These are phyloP conservation scores for Candida ortonii DNA, from an alignment of 805 yeast genomes.

Conservation along the genomic window DNA sequence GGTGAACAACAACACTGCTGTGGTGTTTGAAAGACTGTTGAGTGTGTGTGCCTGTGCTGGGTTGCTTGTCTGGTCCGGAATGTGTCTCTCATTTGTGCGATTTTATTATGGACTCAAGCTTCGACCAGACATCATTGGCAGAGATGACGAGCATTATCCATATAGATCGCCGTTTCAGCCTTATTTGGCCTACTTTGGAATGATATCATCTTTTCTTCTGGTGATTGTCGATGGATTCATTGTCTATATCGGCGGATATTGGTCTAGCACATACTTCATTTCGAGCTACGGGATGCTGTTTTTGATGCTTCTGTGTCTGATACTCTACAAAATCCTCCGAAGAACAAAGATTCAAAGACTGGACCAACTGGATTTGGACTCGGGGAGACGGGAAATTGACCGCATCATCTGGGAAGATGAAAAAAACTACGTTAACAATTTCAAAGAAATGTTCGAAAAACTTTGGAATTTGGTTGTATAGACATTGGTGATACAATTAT, in stretches of 20 bases:
- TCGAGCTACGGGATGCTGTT: conserved; percentile 54
- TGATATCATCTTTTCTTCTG: conserved; percentile 40
- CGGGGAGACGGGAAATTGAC: conserved; percentile 83
- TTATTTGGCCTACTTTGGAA: conserved; percentile 48
- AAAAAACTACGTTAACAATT: conserved; percentile 32
- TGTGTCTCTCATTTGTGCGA: conserved; percentile 54
- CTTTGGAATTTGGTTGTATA: conserved; percentile 17
- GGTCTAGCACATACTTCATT: conserved; percentile 50
- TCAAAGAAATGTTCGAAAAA: conserved; percentile 31
- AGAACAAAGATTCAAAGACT: conserved; percentile 65
- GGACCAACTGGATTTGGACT: conserved; percentile 75
- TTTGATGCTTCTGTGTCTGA: conserved; percentile 42
- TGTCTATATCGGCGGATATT: conserved; percentile 45
- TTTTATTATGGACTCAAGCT: conserved; percentile 52
- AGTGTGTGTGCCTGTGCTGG: conserved; percentile 73
- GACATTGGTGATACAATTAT: conserved; percentile 23
- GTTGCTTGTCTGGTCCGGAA: conserved; percentile 72
- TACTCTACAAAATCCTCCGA: conserved; percentile 51
- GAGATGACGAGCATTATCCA: conserved; percentile 55
- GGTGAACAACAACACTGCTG: conserved; percentile 53
- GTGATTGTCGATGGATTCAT: conserved; percentile 50
- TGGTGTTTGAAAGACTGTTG: conserved; percentile 63
- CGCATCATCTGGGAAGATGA: conserved; percentile 80
- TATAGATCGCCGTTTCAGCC: conserved; percentile 57
- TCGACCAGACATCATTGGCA: conserved; percentile 53